Evolutionary conservation across 2,329 filamentous ascomycete genomes (phyloP), one percentile per base, ranked within the genome.

Genomic region (Penicillium glabrum): DNA sequence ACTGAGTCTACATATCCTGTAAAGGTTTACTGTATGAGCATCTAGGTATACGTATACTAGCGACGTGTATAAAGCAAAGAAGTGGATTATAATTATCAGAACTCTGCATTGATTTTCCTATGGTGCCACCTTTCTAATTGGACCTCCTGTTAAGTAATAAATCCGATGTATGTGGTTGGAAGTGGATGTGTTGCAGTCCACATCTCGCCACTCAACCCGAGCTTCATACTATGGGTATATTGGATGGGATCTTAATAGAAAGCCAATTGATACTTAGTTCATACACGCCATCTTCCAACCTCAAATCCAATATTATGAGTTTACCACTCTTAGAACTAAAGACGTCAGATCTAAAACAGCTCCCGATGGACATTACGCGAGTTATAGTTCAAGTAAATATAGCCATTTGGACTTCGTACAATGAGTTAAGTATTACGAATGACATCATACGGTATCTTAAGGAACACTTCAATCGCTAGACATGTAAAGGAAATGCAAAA

Each of bases 361-460:
- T 33, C 13, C 31, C 6, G 14, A 14, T 33, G 14, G 2, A 16
- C 31, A 31, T 5, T 33, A 33, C 14, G 31, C 31, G 31, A 33
- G 13, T 33, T 14, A 33, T n/a, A 19, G 16, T 19, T 19, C n/a
- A 39, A 41, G 21, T 10, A 3, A 23, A 23, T 41, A 41, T 41
- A 23, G 8, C 23, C 11, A 19, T 5, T 41, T 46, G 44, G 13
- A 46, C n/a, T 46, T 46, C 16, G 14, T 46, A 26, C 8, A 27
- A 29, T 27, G 19, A 50, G 46, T 48, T 13, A 44, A 54, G 44
- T 23, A 57, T 57, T 60, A 57, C 51, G 31, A 45, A 31, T 39
- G 47, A 47, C 46, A 56, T 51, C 48, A 55, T 35, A 31, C 51
- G 51, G 43, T 54, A 54, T 57, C 47, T 29, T 49, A 37, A 35